Evolutionary conservation across 371 early-diverging fungal species (phyloP), one percentile per base, ranked within the genome.

Genomic region (Mortierella sp.): DNA sequence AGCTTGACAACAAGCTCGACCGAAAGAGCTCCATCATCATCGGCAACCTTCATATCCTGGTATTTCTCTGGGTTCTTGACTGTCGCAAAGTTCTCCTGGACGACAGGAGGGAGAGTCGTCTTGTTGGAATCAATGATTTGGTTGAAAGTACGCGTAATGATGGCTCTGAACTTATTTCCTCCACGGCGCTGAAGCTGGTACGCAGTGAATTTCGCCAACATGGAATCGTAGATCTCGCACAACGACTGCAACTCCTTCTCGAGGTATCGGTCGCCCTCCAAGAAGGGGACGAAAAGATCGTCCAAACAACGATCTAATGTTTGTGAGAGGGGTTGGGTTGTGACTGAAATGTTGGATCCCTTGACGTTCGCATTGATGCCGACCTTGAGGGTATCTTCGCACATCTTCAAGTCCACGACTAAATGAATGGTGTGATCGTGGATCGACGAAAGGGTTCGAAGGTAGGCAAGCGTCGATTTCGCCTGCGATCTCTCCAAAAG

Each of bases 261-360:
- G 63, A 97, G 87, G 83, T 98, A 99, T 56, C 96, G 95, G 65
- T 95, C 94, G 10, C 95, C 95, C 60, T 97, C 97, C n/a, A 95
- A 94, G 85, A 97, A 98, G 43, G 98, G 96, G 11, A 97, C 96
- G 90, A 98, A 99, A 68, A 99, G 91, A 83, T 99, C 99, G 74
- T 96, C 97, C 90, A 96, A 93, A 80, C 96, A 97, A 54, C 98
- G 94, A 76, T 97, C 96, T 68, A 98, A 77, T 10, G 93, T 93
- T 87, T 51, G 94, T 88, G 70, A 87, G 70, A 72, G 89, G 77
- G 74, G 92, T 79, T 74, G 91, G 41, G 84, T 90, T 27, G 88
- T 91, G 41, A 88, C 88, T 24, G 89, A 88, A 77, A 87, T 83
- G 35, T 89, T 87, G 68, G 89, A 87, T 60, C 90, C 90, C 76